phyloP scores from a whole-genome alignment of 116 monocot species.

The Zostera marina region DNA sequence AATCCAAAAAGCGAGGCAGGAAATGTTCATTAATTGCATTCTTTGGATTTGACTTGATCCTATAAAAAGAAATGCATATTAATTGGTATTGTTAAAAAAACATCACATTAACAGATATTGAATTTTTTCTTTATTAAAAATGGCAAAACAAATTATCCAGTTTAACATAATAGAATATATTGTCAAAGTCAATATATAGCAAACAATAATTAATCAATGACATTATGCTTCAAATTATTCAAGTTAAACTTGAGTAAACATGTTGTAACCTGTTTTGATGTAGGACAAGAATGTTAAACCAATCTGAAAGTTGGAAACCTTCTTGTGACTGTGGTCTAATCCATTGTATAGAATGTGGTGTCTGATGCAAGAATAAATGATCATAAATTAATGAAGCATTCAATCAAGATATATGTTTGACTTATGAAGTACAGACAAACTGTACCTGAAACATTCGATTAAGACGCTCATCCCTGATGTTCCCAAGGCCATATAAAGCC shows the following conservation, averaged over 20 bases:
- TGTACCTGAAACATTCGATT: slow-evolving; percentile 99
- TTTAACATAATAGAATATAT: not conserved
- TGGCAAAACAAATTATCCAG: too few species aligned
- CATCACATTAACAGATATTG: not conserved
- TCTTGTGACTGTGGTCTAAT: slow-evolving; percentile 91
- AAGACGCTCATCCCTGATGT: slow-evolving; percentile 96
- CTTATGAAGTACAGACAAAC: not conserved
- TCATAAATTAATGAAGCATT: not conserved
- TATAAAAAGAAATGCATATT: slow-evolving; percentile 10
- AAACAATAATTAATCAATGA: not conserved
- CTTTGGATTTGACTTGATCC: slow-evolving; percentile 96
- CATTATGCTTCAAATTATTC: not conserved
- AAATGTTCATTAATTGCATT: slow-evolving; percentile 99
- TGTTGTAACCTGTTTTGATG: slow-evolving; percentile 86
- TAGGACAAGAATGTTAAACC: slow-evolving; percentile 98
- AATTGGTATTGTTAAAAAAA: not conserved
- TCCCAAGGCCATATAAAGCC: slow-evolving; percentile 96
- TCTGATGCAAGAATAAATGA: slow-evolving; percentile 35
- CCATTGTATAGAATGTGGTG: slow-evolving; percentile 98
- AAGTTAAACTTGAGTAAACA: not conserved
- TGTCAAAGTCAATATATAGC: not conserved
- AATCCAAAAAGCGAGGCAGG: slow-evolving; percentile 91
- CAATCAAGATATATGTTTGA: not conserved
- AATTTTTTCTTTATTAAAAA: too few species aligned
- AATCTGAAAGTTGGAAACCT: slow-evolving; percentile 63